Evolutionary conservation across 73 alveolate genomes (phyloP), one percentile per base, ranked within the genome.

Genomic region (Durusdinium trenchii): DNA sequence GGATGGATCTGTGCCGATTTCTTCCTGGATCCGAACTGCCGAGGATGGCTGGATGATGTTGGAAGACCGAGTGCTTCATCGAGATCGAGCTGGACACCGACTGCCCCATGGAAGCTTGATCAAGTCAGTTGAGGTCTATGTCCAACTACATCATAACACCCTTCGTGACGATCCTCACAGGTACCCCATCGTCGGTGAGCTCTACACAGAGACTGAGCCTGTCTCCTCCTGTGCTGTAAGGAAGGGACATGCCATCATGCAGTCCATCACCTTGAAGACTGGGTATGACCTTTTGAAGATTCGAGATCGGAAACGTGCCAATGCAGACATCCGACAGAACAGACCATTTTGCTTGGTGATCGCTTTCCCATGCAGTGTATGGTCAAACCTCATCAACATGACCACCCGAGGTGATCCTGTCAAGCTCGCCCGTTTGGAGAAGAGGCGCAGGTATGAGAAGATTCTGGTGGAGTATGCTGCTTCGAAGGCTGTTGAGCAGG

Each of bases 121-220:
- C 7, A 9, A 26, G 32, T 10, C 42, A 5, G 78, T 26, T 9
- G 45, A n/a, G 6, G 7, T 64, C 78, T 64, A 14, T 9, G 78
- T 64, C 38, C 78, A 64, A 42, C 16, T 64, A 6, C 78, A 64
- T 42, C 32, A 64, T 42, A 42, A 64, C 45, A 23, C 78, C 23
- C 38, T 14, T n/a, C 26, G 5, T 26, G 9, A 9, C 38, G 23
- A 64, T 26, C 78, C 78, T 64, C 45, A 42, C 6, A 10, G 32
- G 32, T 10, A 9, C 9, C 78, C 78, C 38, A 6, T 64, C 45
- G 38, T 64, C 32, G 78, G 78, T 5, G 78, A 64, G 78, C 23
- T 64, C 42, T 64, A 64, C 78, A 64, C 78, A 10, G 78, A 64
- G 78, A 64, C 78, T 42, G 78, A 64, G 32, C 78, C 78, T 64